Evolutionary conservation across 106 monocot species (phyloP).

Genomic region (Narthecium ossifragum): DNA sequence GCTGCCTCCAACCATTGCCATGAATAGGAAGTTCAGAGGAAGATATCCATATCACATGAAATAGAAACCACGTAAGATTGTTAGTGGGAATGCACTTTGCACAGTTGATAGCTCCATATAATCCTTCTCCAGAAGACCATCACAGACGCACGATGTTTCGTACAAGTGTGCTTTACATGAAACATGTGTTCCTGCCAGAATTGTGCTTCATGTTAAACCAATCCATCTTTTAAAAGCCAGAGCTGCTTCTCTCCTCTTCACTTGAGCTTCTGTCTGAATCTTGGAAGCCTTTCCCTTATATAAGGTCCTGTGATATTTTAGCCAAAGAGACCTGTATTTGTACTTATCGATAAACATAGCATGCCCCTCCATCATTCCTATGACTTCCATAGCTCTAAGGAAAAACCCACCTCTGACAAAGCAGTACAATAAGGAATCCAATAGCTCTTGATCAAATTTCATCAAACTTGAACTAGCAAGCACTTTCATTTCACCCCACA

Average conservation of each 20-base stretch:
- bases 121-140: too few species aligned
- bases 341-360: conserved; percentile 84
- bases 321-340: conserved; percentile 79
- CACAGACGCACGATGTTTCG: too few species aligned
- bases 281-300: conserved; percentile 69
- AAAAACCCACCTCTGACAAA: conserved; percentile 94
- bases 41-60: too few species aligned
- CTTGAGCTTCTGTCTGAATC: conserved; percentile 69
- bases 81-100: too few species aligned
- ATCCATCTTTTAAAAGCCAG: conserved; percentile 62
- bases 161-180: too few species aligned
- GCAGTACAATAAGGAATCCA: conserved; percentile 79
- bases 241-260: conserved; percentile 51
- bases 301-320: conserved; percentile 72
- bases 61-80: too few species aligned
- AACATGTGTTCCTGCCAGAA: too few species aligned
- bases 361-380: conserved; percentile 67
- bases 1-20: too few species aligned
- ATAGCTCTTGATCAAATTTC: conserved; percentile 84
- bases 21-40: too few species aligned
- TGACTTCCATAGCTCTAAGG: conserved; percentile 78
- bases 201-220: conserved; percentile 45
- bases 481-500: conserved; percentile 96
- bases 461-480: conserved; percentile 31
- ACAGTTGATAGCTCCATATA: background rate